Evolutionary conservation across 805 yeast species (phyloP), one percentile per base, ranked within the genome.

Genomic region (Candida pseudoglaebosa): DNA sequence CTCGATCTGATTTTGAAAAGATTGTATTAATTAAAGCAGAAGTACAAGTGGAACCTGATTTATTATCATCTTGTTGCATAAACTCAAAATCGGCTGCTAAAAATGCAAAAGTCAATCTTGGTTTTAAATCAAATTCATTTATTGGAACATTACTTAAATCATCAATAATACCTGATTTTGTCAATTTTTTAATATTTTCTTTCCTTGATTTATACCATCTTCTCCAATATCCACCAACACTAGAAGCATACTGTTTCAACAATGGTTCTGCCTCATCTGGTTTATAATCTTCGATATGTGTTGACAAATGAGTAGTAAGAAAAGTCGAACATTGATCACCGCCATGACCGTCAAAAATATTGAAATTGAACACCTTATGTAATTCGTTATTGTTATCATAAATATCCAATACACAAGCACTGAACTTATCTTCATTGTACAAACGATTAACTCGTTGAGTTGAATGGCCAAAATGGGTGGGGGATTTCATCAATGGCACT

Each of bases 281-380:
- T 40, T 65, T 36, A 57, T 69, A 26, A 45, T 50, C 46, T 79
- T 95, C 54, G 75, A 76, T 50, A 58, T 70, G 47, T 53, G 56
- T 39, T 71, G 79, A 47, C 21, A 93, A 66, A 39, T 78, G 66
- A 3, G 69, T 59, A 15, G 71, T 62, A 9, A 90, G 65, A 51
- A 73, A 84, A 17, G 67, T 71, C 33, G 89, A 72, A 50, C 95
- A 86, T 38, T 81, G 80, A 17, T 70, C 71, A 16, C 96, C 95
- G 5, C 98, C 99, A 62, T 93, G 99, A 7, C 99, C 99, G 62
- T 93, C 99, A 59, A 85, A 89, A 1, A 93, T 73, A 33, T 78
- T 77, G 51, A 86, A 80, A 47, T 77, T 78, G 62, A 91, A 84
- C 14, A 64, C 52, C 8, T 53, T 49, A 12, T 33, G 28, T 17